Base-by-base conservation (phyloP, 768 basidiomycete species). In the Hypsizygus marmoreus region DNA sequence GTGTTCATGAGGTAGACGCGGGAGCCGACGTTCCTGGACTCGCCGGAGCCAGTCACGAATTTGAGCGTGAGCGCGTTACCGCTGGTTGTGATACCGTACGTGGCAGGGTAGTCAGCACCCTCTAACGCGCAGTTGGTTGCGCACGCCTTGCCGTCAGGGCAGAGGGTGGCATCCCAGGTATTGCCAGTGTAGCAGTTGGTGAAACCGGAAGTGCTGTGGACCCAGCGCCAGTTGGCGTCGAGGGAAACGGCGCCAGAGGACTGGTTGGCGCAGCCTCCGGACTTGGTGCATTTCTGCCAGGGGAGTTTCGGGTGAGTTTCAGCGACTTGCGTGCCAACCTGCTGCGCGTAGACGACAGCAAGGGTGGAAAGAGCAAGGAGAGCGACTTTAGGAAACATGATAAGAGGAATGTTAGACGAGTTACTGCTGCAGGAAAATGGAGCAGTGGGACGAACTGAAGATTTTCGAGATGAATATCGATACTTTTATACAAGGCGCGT, bases 121-220 rank as follows among this genome's bases (percentile, higher is more conserved):
- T 75, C 71, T 51, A 73, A 56, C 14, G 68, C 70, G 38, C 71
- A 73, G 54, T 67, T 69, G n/a, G 38, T 10, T 6, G 78, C 73
- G 60, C 79, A 81, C 39, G 74, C 74, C 6, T 58, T 58, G 19
- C 65, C 61, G 54, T 75, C 71, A 35, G 77, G 71, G 70, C 79
- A 82, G 38, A 79, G 60, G 14, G 72, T 65, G 4, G 65, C 48
- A 63, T 80, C 69, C 77, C 77, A 82, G 14, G 67, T 59, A 69
- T 80, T 79, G 29, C 79, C 79, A 49, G 74, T 78, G 70, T 80
- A 80, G 58, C 79, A 73, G 62, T 69, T 70, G 46, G 63, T 66
- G 62, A 66, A 61, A 29, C 58, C 57, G 38, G 49, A 53, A 47
- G 62, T 66, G 39, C 57, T 55, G 63, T 77, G 73, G 35, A 74